Evolutionary conservation across 768 basidiomycete species (phyloP).

Genomic region (Tricholoma sp.): DNA sequence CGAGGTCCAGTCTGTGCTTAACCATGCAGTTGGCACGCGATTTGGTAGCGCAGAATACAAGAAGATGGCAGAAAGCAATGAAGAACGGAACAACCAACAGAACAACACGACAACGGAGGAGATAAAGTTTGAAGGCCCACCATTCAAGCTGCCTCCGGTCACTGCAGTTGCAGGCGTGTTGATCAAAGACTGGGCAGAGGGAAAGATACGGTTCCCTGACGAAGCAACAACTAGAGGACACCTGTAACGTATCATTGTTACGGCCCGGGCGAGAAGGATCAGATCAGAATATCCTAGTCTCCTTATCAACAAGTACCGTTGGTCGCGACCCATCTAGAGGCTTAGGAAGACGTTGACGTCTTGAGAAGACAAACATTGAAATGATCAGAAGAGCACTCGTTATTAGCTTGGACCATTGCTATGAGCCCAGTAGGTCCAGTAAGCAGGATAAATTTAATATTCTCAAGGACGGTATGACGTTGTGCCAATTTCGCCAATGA

Average conservation of each 20-base stretch:
- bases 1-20: slow-evolving; percentile 61
- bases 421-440: too few species aligned
- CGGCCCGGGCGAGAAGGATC: neutral
- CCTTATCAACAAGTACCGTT: neutral
- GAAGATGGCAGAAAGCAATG: slow-evolving; percentile 36
- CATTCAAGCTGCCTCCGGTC: slow-evolving; percentile 70
- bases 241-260: neutral
- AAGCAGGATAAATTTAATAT: too few species aligned
- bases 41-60: slow-evolving; percentile 47
- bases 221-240: slow-evolving; percentile 1
- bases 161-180: slow-evolving; percentile 84
- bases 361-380: neutral
- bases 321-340: neutral
- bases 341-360: neutral
- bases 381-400: neutral
- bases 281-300: neutral
- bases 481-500: too few species aligned
- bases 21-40: slow-evolving; percentile 46
- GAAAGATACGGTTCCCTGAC: slow-evolving; percentile 38
- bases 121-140: slow-evolving; percentile 34
- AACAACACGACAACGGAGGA: slow-evolving; percentile 11
- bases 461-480: too few species aligned
- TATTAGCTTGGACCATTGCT: too few species aligned
- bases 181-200: slow-evolving; percentile 76
- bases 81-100: slow-evolving; percentile 26